Evolutionary conservation across 352 stramenopile genomes (phyloP).

Genomic region (Phytophthora citrophthora): DNA sequence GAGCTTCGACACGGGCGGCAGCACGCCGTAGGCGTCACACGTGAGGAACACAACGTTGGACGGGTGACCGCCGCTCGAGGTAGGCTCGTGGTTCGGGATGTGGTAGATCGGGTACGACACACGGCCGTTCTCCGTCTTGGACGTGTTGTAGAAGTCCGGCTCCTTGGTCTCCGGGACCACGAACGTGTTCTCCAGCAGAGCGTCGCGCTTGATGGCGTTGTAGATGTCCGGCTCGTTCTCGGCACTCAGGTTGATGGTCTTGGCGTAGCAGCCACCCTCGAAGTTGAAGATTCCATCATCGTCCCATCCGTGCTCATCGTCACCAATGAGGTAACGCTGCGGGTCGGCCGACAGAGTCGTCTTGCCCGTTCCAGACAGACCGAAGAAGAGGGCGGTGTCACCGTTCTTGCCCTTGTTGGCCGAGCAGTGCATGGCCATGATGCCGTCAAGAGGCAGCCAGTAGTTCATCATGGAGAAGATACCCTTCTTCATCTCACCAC

Average conservation of each 20-base stretch:
- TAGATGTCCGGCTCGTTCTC: constrained; percentile 99
- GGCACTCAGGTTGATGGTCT: constrained; percentile 97
- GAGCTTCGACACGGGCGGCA: constrained; percentile 96
- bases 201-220: constrained; percentile 96
- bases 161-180: constrained; percentile 76
- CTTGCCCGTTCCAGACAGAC: constrained; percentile 91
- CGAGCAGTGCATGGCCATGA: constrained; percentile 98
- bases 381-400: constrained; percentile 98
- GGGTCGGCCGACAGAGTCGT: constrained; percentile 93
- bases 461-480: constrained; percentile 99
- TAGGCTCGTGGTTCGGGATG: constrained; percentile 95
- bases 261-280: constrained; percentile 99
- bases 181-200: constrained; percentile 97
- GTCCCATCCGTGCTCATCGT: constrained; percentile 97
- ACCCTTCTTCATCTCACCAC: constrained; percentile 99
- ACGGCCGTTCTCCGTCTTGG: constrained; percentile 98
- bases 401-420: constrained; percentile 97
- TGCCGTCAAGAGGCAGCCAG: constrained; percentile 94
- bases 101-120: constrained; percentile 99
- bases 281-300: constrained; percentile 99
- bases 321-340: constrained; percentile 79
- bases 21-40: constrained; percentile 98
- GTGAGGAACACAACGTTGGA: constrained; percentile 98
- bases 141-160: constrained; percentile 96
- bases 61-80: constrained; percentile 92